A percentile compares a stretch with the other conserved stretches of the same genome.
Evolutionary conservation across 1,139 yeast genomes (phyloP).

Genomic region (Tardiomyces digboiensis): DNA sequence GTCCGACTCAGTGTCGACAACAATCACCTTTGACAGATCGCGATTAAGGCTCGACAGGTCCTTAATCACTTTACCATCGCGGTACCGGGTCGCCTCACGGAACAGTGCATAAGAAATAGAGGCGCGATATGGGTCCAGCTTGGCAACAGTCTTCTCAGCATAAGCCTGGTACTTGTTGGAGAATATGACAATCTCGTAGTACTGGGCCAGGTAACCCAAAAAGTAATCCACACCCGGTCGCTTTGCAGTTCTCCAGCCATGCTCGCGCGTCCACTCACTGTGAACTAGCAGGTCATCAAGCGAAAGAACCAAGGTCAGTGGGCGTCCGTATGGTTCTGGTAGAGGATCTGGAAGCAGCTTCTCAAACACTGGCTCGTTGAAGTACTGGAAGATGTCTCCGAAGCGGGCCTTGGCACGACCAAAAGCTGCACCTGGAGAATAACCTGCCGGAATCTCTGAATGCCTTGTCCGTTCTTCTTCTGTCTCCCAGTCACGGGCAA

Average conservation of each 20-base stretch:
- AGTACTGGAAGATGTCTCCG: constrained; percentile 67
- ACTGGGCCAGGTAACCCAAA: constrained; percentile 87
- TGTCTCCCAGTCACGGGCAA: constrained; percentile 83
- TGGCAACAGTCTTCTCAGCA: constrained; percentile 75
- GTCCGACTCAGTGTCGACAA: constrained; percentile 70
- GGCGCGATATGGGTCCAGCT: constrained; percentile 90
- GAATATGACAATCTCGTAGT: constrained; percentile 90
- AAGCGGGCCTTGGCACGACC: constrained; percentile 63
- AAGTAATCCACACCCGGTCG: constrained; percentile 98
- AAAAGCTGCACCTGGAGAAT: constrained; percentile 37
- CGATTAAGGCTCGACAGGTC: constrained; percentile 87
- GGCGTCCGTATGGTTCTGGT: constrained; percentile 88
- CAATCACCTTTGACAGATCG: constrained; percentile 71
- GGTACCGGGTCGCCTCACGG: constrained; percentile 86
- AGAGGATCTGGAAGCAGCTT: constrained; percentile 89
- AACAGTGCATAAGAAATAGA: constrained; percentile 78
- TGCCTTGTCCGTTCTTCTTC: constrained; percentile 54
- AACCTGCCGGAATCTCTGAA: constrained; percentile 55
- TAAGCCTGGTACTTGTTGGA: constrained; percentile 79
- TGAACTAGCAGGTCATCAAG: constrained; percentile 87
- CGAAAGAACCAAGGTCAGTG: constrained; percentile 79
- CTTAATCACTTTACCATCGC: constrained; percentile 67
- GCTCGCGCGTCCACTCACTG: constrained; percentile 83
- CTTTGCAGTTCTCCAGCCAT: constrained; percentile 98
- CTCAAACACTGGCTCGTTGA: constrained; percentile 91